Evolutionary conservation across 768 basidiomycete genomes (phyloP).

Genomic region (Kwoniella bestiolae): DNA sequence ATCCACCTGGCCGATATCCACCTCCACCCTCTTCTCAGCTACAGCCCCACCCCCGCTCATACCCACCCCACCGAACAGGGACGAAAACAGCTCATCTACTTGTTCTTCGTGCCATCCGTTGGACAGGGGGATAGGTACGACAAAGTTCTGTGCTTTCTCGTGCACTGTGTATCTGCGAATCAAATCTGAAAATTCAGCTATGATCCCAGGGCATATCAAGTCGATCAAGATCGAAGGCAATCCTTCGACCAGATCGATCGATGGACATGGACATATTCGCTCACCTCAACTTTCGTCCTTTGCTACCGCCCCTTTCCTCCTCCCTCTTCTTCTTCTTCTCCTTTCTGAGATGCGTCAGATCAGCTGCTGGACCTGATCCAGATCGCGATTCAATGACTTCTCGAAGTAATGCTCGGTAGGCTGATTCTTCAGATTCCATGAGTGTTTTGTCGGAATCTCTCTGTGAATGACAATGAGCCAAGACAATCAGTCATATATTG

Average conservation of each 20-base stretch:
- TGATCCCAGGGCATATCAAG: too few relatives aligned
- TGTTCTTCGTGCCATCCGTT: conserved; percentile 94
- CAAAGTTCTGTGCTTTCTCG: conserved; percentile 95
- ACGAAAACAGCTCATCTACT: conserved; percentile 89
- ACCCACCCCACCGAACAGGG: conserved; percentile 68
- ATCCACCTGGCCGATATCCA: conserved; percentile 12
- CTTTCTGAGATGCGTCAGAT: conserved; percentile 43
- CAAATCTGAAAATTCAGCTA: too few relatives aligned
- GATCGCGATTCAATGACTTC: conserved; percentile 78
- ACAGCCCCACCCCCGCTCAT: conserved; percentile 34
- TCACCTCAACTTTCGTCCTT: conserved; percentile 87
- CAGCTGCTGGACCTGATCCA: conserved; percentile 26
- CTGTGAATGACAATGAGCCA: conserved; percentile 7
- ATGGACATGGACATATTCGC: conserved; percentile 43
- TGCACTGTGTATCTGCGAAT: conserved; percentile 79
- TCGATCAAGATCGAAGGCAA: background rate
- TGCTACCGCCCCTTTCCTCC: conserved; percentile 94
- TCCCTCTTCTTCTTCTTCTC: conserved; percentile 67
- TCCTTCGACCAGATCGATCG: too few relatives aligned
- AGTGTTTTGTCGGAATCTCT: conserved; percentile 34
- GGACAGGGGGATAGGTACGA: conserved; percentile 74
- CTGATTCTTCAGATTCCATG: conserved; percentile 53
- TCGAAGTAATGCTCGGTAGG: conserved; percentile 87
- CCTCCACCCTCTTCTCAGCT: conserved; percentile 24
- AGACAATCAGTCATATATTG: background rate